Evolutionary conservation across 106 monocot species (phyloP).

Genomic region (Dioscorea zingiberensis): DNA sequence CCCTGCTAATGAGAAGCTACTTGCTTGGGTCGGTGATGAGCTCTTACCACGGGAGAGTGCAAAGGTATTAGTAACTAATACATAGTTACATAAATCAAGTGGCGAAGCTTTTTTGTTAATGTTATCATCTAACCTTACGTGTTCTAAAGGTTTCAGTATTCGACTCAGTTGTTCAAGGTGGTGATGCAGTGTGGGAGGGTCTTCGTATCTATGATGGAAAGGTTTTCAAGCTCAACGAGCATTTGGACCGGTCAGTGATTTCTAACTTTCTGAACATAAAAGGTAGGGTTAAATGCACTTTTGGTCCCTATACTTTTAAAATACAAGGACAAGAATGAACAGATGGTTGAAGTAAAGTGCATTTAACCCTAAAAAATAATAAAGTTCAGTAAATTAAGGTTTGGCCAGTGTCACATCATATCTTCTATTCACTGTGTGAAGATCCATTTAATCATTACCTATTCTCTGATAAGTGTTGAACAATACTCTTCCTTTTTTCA

Average conservation of each 20-base stretch:
- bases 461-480: too few species aligned
- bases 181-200: constrained; percentile 98
- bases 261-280: background rate
- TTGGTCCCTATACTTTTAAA: too few species aligned
- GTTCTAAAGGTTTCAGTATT: constrained; percentile 82
- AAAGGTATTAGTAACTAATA: constrained; percentile 43
- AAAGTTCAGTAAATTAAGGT: too few species aligned
- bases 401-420: too few species aligned
- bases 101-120: background rate
- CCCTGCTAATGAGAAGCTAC: constrained; percentile 75
- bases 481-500: constrained; percentile 5
- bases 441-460: too few species aligned
- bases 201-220: constrained; percentile 85
- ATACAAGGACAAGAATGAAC: too few species aligned
- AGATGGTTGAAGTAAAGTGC: too few species aligned
- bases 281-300: too few species aligned
- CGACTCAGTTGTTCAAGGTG: constrained; percentile 99
- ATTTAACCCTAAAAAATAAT: too few species aligned
- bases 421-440: too few species aligned
- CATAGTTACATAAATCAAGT: background rate
- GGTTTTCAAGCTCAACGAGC: constrained; percentile 89
- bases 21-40: constrained; percentile 92
- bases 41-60: constrained; percentile 80
- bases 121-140: constrained; percentile 1
- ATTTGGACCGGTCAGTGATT: constrained; percentile 68